These are phyloP conservation scores for Tolypocladium capitatum DNA, from an alignment of 2,329 filamentous ascomycete species.

Conservation along the genomic window DNA sequence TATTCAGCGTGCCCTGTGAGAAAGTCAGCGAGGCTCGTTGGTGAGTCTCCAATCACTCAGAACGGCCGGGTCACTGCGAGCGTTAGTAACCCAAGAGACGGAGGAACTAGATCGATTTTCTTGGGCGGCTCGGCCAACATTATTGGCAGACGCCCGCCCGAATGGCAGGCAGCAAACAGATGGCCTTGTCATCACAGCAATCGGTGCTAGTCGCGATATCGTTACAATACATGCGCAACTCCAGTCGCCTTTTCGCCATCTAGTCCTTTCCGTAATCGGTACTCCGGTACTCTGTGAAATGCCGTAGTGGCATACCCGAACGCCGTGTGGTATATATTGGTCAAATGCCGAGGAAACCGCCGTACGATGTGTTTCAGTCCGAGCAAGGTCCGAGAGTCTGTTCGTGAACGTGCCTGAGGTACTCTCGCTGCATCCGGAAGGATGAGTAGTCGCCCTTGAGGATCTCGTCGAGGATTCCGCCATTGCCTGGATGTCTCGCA, in stretches of 20 bases:
- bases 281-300: not conserved
- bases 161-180: not conserved
- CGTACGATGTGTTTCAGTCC: constrained; percentile 8
- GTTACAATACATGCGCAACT: constrained; percentile 6
- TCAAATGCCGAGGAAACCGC: not conserved
- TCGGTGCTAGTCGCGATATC: constrained; percentile 3
- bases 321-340: constrained; percentile 1
- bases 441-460: constrained; percentile 67
- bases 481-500: constrained; percentile 14
- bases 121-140: not conserved
- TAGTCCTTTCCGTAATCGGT: not conserved
- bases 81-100: constrained; percentile 12
- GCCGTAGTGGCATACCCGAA: not conserved
- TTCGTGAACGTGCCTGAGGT: constrained; percentile 40
- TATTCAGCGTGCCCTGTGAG: not conserved
- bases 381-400: constrained; percentile 21
- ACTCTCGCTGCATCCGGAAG: constrained; percentile 56
- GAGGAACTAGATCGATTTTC: not conserved
- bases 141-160: not conserved
- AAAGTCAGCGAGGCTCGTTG: not conserved
- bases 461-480: constrained; percentile 52
- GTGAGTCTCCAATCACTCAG: constrained; percentile 1
- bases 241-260: constrained; percentile 1
- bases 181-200: not conserved
- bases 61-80: constrained; percentile 14